Evolutionary conservation across 192 early-diverging fungal genomes (phyloP).

Genomic region (Backusella tuberculispora): DNA sequence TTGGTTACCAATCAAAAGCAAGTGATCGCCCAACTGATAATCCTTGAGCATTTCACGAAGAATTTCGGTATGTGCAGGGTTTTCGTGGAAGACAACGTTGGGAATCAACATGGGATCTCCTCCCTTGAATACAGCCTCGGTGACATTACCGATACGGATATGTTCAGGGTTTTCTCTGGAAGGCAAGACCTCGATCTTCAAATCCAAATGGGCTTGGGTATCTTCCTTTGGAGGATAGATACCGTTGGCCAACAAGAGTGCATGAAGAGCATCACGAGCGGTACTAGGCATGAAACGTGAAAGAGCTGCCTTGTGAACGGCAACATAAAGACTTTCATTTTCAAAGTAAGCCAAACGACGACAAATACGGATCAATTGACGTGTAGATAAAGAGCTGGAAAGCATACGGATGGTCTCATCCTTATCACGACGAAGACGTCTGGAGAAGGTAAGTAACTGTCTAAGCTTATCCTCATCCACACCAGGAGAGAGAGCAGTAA

Average conservation of each 20-base stretch:
- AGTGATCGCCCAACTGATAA: slow-evolving; percentile 77
- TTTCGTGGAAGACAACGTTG: slow-evolving; percentile 73
- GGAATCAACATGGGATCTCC: slow-evolving; percentile 69
- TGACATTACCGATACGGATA: slow-evolving; percentile 58
- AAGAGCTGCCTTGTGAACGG: slow-evolving; percentile 68
- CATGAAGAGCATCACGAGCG: slow-evolving; percentile 66
- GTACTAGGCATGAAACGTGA: slow-evolving; percentile 74
- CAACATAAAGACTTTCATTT: slow-evolving; percentile 62
- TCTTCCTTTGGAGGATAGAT: slow-evolving; percentile 49
- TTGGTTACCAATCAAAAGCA: slow-evolving; percentile 84
- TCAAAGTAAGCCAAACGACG: slow-evolving; percentile 65
- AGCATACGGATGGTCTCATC: slow-evolving; percentile 63
- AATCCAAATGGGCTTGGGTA: slow-evolving; percentile 37
- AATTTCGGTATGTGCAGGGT: slow-evolving; percentile 71
- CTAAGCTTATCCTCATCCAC: slow-evolving; percentile 48
- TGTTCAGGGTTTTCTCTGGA: slow-evolving; percentile 49
- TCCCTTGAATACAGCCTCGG: slow-evolving; percentile 50
- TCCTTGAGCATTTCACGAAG: slow-evolving; percentile 81
- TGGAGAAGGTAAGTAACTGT: slow-evolving; percentile 59
- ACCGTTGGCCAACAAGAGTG: slow-evolving; percentile 57
- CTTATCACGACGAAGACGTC: slow-evolving; percentile 57
- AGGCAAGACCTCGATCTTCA: slow-evolving; percentile 57
- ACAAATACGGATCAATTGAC: slow-evolving; percentile 75
- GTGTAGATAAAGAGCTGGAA: slow-evolving; percentile 67
- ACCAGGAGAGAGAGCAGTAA: slow-evolving; percentile 56